Evolutionary conservation across 768 basidiomycete genomes (phyloP), one percentile per base, ranked within the genome.

Genomic region (Russula lepida): DNA sequence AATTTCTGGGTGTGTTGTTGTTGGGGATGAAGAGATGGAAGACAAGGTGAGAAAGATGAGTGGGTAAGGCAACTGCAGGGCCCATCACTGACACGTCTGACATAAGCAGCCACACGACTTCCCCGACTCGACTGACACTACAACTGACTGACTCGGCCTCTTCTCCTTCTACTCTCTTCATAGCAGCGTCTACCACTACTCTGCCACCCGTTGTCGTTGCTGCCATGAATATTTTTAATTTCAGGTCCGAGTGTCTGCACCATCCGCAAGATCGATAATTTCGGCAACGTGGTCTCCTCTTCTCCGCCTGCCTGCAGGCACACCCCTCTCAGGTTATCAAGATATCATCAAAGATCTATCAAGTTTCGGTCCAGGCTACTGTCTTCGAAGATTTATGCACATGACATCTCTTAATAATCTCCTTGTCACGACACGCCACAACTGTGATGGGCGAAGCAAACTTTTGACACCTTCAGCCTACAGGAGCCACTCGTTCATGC

Each of bases 241-340:
- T 50, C 9, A 27, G 35, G n/a, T 32, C 39, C 32, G 27, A 30
- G 15, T 41, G 43, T 52, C 39, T 35, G 28, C 13, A 11, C 25
- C 51, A 17, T 27, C 27, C 30, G 25, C n/a, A 32, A 52, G 43
- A 62, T 62, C 60, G 61, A 62, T 62, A 30, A 39, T 23, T 23
- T 56, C 25, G 23, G 43, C 61, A 62, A 62, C 56, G 61, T 62
- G 61, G 52, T 48, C 37, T 37, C 61, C 56, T 39, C 49, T 54
- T 23, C 44, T 15, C 17, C 23, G 27, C 53, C 59, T 60, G 59
- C 56, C 59, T 60, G 59, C 56, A 62, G 61, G 61, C 56, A 23
- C n/a, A 25, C 25, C 17, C 32, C 44, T 35, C 48, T 27, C 3
- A 5, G 19, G 15, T n/a, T 15, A 44, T 61, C 39, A 56, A 35